Conservation (phyloP, 83 land plant species). For the Picea abies region DNA sequence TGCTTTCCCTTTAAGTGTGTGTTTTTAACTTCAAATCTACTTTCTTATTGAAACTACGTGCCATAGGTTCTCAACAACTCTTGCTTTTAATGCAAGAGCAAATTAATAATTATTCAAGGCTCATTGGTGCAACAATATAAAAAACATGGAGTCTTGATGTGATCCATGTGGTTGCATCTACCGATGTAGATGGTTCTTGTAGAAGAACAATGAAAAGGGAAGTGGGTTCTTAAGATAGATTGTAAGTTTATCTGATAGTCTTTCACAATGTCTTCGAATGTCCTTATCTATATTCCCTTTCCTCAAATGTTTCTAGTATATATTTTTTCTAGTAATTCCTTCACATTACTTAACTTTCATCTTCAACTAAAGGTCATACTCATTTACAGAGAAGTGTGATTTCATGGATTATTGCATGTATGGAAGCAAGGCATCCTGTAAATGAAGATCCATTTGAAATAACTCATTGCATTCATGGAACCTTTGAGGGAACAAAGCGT, state of each 20-base stretch:
- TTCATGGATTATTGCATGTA: slow-evolving; percentile 82
- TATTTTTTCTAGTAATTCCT: no score
- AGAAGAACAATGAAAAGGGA: slow-evolving; percentile 70
- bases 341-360: no score
- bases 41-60: no score
- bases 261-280: no score
- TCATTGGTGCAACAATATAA: slow-evolving; percentile 41
- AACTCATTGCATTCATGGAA: slow-evolving; percentile 65
- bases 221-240: no score
- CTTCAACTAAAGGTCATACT: neutral
- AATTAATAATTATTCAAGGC: slow-evolving; percentile 44
- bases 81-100: slow-evolving; percentile 36
- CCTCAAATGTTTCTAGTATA: no score
- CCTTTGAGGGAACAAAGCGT: slow-evolving; percentile 66
- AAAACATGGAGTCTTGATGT: slow-evolving; percentile 51
- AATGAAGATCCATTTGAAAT: slow-evolving; percentile 74
- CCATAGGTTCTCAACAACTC: neutral
- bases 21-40: neutral
- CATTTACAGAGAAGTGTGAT: neutral
- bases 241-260: no score
- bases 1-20: neutral
- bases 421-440: slow-evolving; percentile 49
- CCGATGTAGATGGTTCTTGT: slow-evolving; percentile 72
- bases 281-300: no score
- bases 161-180: slow-evolving; percentile 12